Conservation (phyloP, 805 yeast genomes). For the Blastobotrys peoriensis region DNA sequence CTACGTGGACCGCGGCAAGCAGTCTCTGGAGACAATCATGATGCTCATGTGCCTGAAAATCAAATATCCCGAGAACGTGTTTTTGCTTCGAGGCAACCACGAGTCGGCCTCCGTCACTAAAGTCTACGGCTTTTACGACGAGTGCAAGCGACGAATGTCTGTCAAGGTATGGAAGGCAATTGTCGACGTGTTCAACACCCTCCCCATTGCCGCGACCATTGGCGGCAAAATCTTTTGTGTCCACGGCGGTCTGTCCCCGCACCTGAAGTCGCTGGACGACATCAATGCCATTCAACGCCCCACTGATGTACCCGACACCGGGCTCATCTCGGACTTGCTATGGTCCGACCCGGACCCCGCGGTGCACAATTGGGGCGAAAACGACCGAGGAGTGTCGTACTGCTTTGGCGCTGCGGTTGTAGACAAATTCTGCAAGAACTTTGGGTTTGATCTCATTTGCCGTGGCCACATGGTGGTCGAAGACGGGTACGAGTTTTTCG, state of each 20-base stretch:
- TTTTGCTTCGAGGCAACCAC: conserved; percentile 85
- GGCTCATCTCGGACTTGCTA: conserved; percentile 60
- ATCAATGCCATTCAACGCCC: conserved; percentile 64
- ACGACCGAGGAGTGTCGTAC: conserved; percentile 71
- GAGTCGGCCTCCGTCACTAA: conserved; percentile 94
- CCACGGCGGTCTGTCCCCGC: conserved; percentile 74
- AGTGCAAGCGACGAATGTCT: conserved; percentile 85
- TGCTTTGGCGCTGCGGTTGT: conserved; percentile 69
- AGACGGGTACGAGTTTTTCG: conserved; percentile 66
- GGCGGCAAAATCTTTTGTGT: conserved; percentile 88
- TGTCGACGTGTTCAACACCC: conserved; percentile 84
- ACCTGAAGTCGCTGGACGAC: conserved; percentile 62
- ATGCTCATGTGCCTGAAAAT: conserved; percentile 81
- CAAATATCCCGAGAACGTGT: conserved; percentile 89
- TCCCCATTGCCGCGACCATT: conserved; percentile 89
- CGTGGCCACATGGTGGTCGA: conserved; percentile 81
- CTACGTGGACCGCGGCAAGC: conserved; percentile 94
- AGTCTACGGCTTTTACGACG: conserved; percentile 94
- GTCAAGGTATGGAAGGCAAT: conserved; percentile 85
- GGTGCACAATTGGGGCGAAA: conserved; percentile 71
- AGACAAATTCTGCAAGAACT: conserved; percentile 59
- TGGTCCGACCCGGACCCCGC: conserved; percentile 81
- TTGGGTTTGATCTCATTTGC: conserved; percentile 69
- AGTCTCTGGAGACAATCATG: conserved; percentile 82
- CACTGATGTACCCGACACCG: conserved; percentile 74